Percentiles rank a stretch among this genome's conserved stretches.
phyloP scores from a whole-genome alignment of 2,329 filamentous ascomycete species.

The Diaporthe sp. region DNA sequence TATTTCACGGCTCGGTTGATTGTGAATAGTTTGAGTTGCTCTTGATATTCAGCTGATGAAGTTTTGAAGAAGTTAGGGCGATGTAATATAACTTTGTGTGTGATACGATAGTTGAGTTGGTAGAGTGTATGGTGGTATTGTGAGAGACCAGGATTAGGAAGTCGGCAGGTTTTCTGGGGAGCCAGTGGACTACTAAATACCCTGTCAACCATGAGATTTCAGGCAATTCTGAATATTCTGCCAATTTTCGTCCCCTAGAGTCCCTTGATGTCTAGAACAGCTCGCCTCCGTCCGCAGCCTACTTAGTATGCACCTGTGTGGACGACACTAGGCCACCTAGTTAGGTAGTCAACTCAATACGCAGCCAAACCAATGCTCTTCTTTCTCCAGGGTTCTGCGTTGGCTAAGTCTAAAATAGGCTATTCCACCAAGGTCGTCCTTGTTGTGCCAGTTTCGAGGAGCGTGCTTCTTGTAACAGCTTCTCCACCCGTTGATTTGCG shows the following conservation, averaged over 20 bases:
- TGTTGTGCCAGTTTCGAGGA: neutral
- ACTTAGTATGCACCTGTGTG: neutral
- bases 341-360: too few species aligned
- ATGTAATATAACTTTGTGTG: too few species aligned
- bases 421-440: neutral
- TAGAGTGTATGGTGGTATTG: neutral
- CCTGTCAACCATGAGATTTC: too few species aligned
- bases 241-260: neutral
- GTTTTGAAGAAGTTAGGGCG: too few species aligned
- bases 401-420: too few species aligned
- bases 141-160: neutral
- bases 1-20: too few species aligned
- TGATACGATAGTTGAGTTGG: neutral
- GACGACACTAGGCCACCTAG: neutral
- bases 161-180: fast-evolving
- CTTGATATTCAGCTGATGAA: neutral
- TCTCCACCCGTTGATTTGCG: neutral
- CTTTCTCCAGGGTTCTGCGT: neutral
- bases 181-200: neutral
- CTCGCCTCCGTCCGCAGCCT: too few species aligned
- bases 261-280: neutral
- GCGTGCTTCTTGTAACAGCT: neutral
- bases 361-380: too few species aligned
- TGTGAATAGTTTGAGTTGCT: neutral
- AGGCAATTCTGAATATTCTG: neutral